Conservation (phyloP, 352 stramenopile genomes). For the Pythium grandisporangium region DNA sequence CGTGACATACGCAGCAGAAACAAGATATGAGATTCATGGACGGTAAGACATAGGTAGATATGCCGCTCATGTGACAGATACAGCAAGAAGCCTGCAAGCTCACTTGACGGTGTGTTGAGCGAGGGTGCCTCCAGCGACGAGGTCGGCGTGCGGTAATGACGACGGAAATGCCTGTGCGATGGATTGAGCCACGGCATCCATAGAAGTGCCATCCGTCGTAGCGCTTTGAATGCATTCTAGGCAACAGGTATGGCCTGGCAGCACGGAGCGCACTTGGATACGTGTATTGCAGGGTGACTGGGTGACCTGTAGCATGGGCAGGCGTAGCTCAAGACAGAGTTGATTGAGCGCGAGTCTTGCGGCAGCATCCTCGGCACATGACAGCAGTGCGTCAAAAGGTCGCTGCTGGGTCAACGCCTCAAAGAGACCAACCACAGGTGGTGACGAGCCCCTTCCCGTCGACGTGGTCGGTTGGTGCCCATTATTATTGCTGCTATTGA, state of each 20-base stretch:
- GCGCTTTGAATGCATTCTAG: slow-evolving; percentile 17
- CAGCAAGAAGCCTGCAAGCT: slow-evolving; percentile 1
- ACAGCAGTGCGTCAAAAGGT: slow-evolving; percentile 29
- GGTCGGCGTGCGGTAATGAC: slow-evolving; percentile 23
- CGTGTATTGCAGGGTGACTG: slow-evolving; percentile 15
- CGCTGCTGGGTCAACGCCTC: slow-evolving; percentile 26
- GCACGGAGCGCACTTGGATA: slow-evolving; percentile 17
- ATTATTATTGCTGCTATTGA: background rate
- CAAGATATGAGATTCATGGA: slow-evolving; percentile 1
- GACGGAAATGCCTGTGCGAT: slow-evolving; percentile 26
- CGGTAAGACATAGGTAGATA: too few species aligned
- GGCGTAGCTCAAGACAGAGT: slow-evolving; percentile 32
- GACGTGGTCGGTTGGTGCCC: background rate
- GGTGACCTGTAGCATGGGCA: slow-evolving; percentile 22
- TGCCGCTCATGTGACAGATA: too few species aligned
- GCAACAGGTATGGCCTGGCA: slow-evolving; percentile 31
- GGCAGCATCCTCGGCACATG: slow-evolving; percentile 16
- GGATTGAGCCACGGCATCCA: slow-evolving; percentile 20
- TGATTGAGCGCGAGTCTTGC: slow-evolving; percentile 16
- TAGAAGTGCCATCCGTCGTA: background rate
- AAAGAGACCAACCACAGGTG: slow-evolving; percentile 17
- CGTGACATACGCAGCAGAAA: background rate
- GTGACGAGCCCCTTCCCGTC: background rate
- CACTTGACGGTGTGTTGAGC: slow-evolving; percentile 27
- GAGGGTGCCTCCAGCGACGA: slow-evolving; percentile 18